Evolutionary conservation across 345 rosid genomes (phyloP).

Genomic region (Excoecaria cochinchinensis): DNA sequence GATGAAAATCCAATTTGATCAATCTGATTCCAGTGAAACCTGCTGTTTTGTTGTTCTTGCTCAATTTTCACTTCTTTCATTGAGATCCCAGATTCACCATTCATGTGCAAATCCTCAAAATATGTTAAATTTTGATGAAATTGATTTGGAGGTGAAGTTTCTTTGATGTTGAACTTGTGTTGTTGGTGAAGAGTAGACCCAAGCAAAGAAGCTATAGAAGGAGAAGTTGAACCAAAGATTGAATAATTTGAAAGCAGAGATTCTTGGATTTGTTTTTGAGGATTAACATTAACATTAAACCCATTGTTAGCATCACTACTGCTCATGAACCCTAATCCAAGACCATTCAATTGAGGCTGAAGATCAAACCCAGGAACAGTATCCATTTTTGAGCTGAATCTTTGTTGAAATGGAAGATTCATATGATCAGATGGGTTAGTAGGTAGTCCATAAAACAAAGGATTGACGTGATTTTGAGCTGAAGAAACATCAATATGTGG

Average conservation of each 20-base stretch:
- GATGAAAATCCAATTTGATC: slow-evolving; percentile 43
- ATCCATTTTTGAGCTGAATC: slow-evolving; percentile 32
- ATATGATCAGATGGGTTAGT: slow-evolving; percentile 41
- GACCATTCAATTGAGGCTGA: slow-evolving; percentile 48
- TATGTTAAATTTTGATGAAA: slow-evolving; percentile 38
- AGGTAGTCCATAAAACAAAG: slow-evolving; percentile 59
- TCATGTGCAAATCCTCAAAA: slow-evolving; percentile 52
- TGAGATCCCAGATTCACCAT: slow-evolving; percentile 33
- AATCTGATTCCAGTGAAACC: slow-evolving; percentile 43
- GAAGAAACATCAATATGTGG: slow-evolving; percentile 32
- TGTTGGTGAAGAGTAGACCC: slow-evolving; percentile 56
- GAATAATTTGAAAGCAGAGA: slow-evolving; percentile 52
- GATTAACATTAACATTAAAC: slow-evolving; percentile 9
- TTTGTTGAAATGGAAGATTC: slow-evolving; percentile 42
- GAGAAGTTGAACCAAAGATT: slow-evolving; percentile 42
- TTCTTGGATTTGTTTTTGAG: slow-evolving; percentile 40
- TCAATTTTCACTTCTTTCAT: slow-evolving; percentile 50
- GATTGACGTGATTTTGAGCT: slow-evolving; percentile 48
- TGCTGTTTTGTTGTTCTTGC: slow-evolving; percentile 31
- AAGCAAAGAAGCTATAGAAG: slow-evolving; percentile 46
- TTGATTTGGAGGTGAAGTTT: slow-evolving; percentile 32
- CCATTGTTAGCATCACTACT: slow-evolving; percentile 27
- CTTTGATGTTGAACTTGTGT: slow-evolving; percentile 36
- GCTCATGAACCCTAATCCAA: slow-evolving; percentile 57
- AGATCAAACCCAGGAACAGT: slow-evolving; percentile 51